Conservation (phyloP, 2,329 filamentous ascomycete genomes). For the Cercospora berteroae region DNA sequence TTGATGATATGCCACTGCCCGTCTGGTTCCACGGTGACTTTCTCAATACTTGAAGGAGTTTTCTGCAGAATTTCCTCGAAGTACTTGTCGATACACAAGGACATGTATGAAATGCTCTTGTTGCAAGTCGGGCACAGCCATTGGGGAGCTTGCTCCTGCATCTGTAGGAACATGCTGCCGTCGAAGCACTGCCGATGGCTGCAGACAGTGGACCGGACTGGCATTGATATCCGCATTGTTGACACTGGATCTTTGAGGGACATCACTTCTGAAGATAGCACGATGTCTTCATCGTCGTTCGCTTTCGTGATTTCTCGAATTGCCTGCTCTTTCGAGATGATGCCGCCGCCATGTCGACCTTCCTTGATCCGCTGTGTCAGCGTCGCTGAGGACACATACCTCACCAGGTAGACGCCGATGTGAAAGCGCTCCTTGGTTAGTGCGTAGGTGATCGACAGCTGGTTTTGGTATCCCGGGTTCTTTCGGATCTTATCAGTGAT, state of each 20-base stretch:
- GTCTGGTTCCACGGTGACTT: conserved; percentile 85
- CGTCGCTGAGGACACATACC: conserved; percentile 66
- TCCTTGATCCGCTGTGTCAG: conserved; percentile 66
- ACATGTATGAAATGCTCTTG: conserved; percentile 75
- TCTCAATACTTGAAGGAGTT: conserved; percentile 69
- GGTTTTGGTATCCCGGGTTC: conserved; percentile 69
- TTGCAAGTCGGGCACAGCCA: conserved; percentile 97
- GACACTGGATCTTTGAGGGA: conserved; percentile 92
- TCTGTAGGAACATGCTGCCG: conserved; percentile 82
- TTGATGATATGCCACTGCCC: conserved; percentile 67
- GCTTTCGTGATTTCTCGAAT: conserved; percentile 77
- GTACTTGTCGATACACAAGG: conserved; percentile 84
- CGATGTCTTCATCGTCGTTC: conserved; percentile 76
- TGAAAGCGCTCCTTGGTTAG: conserved; percentile 71
- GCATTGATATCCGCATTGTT: conserved; percentile 74
- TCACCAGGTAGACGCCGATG: conserved; percentile 72
- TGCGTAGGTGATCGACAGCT: conserved; percentile 83
- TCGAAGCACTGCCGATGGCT: conserved; percentile 95
- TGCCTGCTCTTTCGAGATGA: conserved; percentile 77
- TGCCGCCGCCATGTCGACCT: conserved; percentile 49
- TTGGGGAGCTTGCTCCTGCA: conserved; percentile 93
- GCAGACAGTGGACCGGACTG: conserved; percentile 76
- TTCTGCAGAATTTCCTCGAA: conserved; percentile 80
- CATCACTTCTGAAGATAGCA: conserved; percentile 81
- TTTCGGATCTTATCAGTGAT: conserved; percentile 75